Base-by-base conservation (phyloP, 345 rosid genomes). In the Syzygium jambos region DNA sequence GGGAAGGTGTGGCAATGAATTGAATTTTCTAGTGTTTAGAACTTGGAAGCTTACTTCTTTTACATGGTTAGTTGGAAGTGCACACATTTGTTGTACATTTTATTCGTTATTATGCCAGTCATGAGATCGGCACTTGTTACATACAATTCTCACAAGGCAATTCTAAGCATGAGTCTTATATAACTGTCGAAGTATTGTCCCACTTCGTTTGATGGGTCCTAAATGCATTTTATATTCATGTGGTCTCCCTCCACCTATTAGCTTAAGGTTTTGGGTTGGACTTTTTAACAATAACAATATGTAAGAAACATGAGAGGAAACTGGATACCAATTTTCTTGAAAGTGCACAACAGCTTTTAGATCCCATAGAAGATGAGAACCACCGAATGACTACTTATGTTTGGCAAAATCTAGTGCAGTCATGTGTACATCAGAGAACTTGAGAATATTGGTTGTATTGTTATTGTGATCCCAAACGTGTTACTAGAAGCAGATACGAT, bases 1-100 rank as follows among this genome's bases (percentile, higher is more conserved):
- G 99, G 99, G 87, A 98, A 96, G 98, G 99, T 73, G 38, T 55
- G 51, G 27, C 65, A 51, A 78, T 57, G 43, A 34, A 49, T 49
- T 43, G 29, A n/a, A 41, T 43, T 46, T 56, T 29, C 9, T 56
- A 49, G 34, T 73, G 49, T 38, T 73, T 9, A 38, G 25, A 73
- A 73, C 25, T 38, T 73, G 49, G 49, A 38, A 73, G 80, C 38
- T 73, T 73, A 73, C 14, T 38, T 73, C 22, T 73, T 9, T 49
- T 73, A 5, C 80, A 34, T 73, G 46, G 27, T 73, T 73, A 41
- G 80, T 73, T 19, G 14, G 25, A 19, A 73, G 14, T 73, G 21
- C 38, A 73, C 80, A 21, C 14, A 38, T 19, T 38, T 73, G 49
- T 19, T 8, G 80, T 38, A 9, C 25, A 19, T 73, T 73, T 73